Evolutionary conservation across 805 yeast species (phyloP).

Genomic region (Suhomyces sp.): DNA sequence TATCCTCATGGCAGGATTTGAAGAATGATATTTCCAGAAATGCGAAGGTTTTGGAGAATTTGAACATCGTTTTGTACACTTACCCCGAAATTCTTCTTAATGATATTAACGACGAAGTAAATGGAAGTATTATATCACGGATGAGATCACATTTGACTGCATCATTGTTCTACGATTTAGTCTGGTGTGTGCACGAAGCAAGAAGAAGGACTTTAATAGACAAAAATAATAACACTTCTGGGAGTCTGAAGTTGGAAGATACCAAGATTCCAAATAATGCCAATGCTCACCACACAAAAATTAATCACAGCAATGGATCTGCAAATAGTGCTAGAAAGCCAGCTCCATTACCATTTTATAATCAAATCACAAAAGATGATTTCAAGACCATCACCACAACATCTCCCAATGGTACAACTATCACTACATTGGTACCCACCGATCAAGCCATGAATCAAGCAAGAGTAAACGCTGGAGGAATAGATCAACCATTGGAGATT

Average conservation of each 20-base stretch:
- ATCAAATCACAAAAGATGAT: slow-evolving; percentile 86
- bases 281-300: slow-evolving; percentile 5
- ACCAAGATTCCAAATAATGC: slow-evolving; percentile 11
- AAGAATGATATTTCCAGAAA: slow-evolving; percentile 89
- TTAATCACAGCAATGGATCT: slow-evolving; percentile 6
- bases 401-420: slow-evolving; percentile 89
- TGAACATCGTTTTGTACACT: slow-evolving; percentile 81
- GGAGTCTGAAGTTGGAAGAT: slow-evolving; percentile 10
- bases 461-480: slow-evolving; percentile 55
- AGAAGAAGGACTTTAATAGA: slow-evolving; percentile 58
- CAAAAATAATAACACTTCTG: slow-evolving; percentile 16
- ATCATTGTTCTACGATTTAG: slow-evolving; percentile 84
- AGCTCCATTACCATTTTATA: slow-evolving; percentile 83
- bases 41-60: slow-evolving; percentile 84
- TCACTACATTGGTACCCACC: slow-evolving; percentile 86
- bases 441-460: slow-evolving; percentile 70
- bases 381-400: slow-evolving; percentile 82
- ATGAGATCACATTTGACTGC: slow-evolving; percentile 94
- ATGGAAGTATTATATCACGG: slow-evolving; percentile 62
- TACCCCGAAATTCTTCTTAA: slow-evolving; percentile 85
- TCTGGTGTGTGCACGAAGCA: slow-evolving; percentile 95
- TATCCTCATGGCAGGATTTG: slow-evolving; percentile 88
- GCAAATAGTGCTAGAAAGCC: slow-evolving; percentile 34
- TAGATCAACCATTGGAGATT: slow-evolving; percentile 54
- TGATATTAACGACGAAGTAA: slow-evolving; percentile 16